Evolutionary conservation across 164 flowering plant species (phyloP).

Genomic region (Vitis rupestris): DNA sequence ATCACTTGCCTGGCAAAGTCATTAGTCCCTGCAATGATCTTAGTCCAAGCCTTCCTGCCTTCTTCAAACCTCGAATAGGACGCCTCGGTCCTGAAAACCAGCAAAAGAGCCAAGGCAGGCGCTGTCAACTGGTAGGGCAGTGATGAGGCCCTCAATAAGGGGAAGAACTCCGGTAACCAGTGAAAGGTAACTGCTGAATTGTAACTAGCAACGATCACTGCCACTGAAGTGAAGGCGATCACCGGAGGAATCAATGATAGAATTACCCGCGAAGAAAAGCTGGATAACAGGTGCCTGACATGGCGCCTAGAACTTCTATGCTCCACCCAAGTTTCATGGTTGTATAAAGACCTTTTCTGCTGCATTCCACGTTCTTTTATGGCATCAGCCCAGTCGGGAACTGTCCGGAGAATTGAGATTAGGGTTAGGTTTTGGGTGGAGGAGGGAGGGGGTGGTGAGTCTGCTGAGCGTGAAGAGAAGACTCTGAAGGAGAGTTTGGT

Average conservation of each 20-base stretch:
- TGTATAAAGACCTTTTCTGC: constrained; percentile 50
- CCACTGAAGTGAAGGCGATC: constrained; percentile 63
- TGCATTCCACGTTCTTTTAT: constrained; percentile 75
- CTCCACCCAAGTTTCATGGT: constrained; percentile 69
- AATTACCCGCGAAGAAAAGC: constrained; percentile 77
- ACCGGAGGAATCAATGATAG: constrained; percentile 86
- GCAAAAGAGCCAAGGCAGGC: constrained; percentile 84
- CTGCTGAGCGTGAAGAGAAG: constrained; percentile 20
- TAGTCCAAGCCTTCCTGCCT: constrained; percentile 90
- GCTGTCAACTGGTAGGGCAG: constrained; percentile 94
- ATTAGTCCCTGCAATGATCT: constrained; percentile 60
- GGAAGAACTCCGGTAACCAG: constrained; percentile 70
- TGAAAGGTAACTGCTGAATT: constrained; percentile 56
- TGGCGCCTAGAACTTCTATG: constrained; percentile 90
- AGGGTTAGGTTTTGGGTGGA: constrained; percentile 18
- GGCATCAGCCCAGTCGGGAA: constrained; percentile 84
- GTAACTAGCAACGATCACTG: constrained; percentile 57
- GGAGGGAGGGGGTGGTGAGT: constrained; percentile 13
- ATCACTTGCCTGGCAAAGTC: constrained; percentile 76
- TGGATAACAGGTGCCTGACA: constrained; percentile 65
- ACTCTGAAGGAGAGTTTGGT: constrained; percentile 20
- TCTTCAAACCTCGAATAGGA: constrained; percentile 87
- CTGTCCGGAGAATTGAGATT: constrained; percentile 40
- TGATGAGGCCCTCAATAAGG: constrained; percentile 65
- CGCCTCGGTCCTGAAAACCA: constrained; percentile 91